Conservation (phyloP, 1,139 yeast species). For the Debaryomyces subglobosus region DNA sequence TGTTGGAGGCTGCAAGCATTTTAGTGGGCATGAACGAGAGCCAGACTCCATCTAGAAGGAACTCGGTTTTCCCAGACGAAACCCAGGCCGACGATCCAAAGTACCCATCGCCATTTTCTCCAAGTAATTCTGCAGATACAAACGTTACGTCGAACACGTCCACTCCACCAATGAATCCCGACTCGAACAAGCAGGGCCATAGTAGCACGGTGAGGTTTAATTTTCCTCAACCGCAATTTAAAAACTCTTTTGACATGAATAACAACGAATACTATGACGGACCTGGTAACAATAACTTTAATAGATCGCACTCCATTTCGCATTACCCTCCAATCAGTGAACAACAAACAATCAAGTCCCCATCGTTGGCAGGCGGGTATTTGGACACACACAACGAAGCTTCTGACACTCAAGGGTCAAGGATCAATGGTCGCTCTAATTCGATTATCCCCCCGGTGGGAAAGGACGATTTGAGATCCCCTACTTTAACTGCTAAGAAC, state of each 20-base stretch:
- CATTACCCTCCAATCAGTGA: conserved; percentile 17
- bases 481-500: conserved; percentile 1
- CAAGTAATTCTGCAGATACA: conserved; percentile 15
- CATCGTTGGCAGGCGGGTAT: conserved; percentile 18
- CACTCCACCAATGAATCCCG: conserved; percentile 12
- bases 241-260: conserved; percentile 8
- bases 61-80: conserved; percentile 17
- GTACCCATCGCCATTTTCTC: conserved; percentile 16
- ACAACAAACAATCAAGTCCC: conserved; percentile 5
- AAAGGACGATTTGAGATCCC: conserved; percentile 8
- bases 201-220: conserved; percentile 5
- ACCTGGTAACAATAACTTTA: conserved; percentile 4
- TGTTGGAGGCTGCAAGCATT: conserved; percentile 85
- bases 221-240: conserved; percentile 11
- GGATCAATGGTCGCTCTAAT: conserved; percentile 3
- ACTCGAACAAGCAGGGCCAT: conserved; percentile 3
- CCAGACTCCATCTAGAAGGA: conserved; percentile 16
- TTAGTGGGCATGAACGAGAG: conserved; percentile 77
- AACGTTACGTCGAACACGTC: conserved; percentile 13
- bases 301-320: conserved; percentile 17
- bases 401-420: background rate
- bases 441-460: conserved; percentile 6
- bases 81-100: conserved; percentile 13
- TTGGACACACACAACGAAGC: conserved; percentile 13
- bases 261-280: conserved; percentile 9